Conservation (phyloP, 257 asterid genomes). For the Solanum corneliomulleri region DNA sequence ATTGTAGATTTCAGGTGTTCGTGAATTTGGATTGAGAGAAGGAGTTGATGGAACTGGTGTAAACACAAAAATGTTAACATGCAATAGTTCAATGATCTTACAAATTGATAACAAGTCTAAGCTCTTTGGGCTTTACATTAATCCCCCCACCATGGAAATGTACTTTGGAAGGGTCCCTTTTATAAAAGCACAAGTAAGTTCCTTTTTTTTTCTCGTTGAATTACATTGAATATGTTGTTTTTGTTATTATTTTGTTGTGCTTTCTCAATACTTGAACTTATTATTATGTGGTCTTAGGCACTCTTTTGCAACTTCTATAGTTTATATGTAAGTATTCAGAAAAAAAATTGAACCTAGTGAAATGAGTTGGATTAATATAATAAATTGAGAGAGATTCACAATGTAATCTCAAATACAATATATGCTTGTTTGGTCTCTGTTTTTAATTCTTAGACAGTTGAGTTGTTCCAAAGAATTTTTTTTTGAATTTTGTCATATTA, state of each 20-base stretch:
- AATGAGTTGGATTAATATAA: background rate
- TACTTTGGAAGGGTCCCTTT: constrained; percentile 46
- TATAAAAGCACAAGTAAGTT: constrained; percentile 43
- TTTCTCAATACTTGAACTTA: background rate
- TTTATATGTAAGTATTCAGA: no score
- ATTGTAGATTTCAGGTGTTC: constrained; percentile 37
- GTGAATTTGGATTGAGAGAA: constrained; percentile 44
- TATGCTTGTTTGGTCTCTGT: background rate
- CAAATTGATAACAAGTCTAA: constrained; percentile 55
- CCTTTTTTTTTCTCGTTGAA: background rate
- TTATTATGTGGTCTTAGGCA: background rate
- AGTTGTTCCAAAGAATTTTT: no score
- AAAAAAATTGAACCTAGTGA: background rate
- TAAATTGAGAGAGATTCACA: background rate
- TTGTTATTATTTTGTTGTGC: no score
- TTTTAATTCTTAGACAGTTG: background rate
- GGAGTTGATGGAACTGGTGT: constrained; percentile 81
- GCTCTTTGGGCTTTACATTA: constrained; percentile 55
- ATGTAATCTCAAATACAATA: background rate
- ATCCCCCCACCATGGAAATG: constrained; percentile 32
- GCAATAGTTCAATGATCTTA: constrained; percentile 44
- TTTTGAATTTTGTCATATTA: background rate
- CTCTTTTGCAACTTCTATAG: background rate
- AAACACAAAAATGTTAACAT: constrained; percentile 47
- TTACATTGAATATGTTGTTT: background rate